Conservation (phyloP, 441 rosid genomes). For the Erodium trifolium region DNA sequence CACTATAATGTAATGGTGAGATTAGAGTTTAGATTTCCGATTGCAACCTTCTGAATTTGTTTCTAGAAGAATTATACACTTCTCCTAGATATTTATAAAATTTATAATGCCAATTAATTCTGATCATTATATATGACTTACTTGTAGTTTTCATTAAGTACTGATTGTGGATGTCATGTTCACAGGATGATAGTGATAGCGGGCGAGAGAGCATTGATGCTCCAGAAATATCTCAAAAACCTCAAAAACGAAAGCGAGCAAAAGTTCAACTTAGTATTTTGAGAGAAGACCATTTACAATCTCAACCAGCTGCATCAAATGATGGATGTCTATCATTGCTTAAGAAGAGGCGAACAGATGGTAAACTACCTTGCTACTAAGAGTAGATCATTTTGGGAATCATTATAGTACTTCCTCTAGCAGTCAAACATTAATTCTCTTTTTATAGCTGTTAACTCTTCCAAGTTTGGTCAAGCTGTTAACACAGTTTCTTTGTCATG, state of each 20-base stretch:
- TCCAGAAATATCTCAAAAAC: constrained; percentile 27
- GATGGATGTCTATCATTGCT: constrained; percentile 70
- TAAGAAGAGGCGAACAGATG: constrained; percentile 49
- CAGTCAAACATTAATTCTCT: constrained; percentile 1
- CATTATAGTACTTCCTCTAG: constrained; percentile 14
- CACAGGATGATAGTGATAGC: constrained; percentile 67
- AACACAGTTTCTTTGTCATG: background rate
- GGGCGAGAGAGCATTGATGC: constrained; percentile 59
- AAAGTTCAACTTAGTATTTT: constrained; percentile 33
- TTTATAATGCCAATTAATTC: background rate
- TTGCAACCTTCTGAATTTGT: background rate
- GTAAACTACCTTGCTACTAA: constrained; percentile 33
- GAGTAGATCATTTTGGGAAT: constrained; percentile 12
- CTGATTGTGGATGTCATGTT: constrained; percentile 14
- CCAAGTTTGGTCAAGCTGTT: background rate
- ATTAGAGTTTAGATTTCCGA: constrained; percentile 9
- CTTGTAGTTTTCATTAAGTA: background rate
- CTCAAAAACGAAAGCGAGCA: constrained; percentile 47
- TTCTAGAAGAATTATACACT: background rate
- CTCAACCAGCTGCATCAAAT: constrained; percentile 34
- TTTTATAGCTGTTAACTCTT: constrained; percentile 10
- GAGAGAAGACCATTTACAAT: constrained; percentile 37
- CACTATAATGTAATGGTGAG: constrained; percentile 81
- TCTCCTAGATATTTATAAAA: background rate
- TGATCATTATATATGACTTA: constrained; percentile 3